Percentiles rank a stretch among this genome's conserved stretches.
These are phyloP conservation scores for Ceriops decandra DNA, from an alignment of 345 rosid species.

Conservation along the genomic window DNA sequence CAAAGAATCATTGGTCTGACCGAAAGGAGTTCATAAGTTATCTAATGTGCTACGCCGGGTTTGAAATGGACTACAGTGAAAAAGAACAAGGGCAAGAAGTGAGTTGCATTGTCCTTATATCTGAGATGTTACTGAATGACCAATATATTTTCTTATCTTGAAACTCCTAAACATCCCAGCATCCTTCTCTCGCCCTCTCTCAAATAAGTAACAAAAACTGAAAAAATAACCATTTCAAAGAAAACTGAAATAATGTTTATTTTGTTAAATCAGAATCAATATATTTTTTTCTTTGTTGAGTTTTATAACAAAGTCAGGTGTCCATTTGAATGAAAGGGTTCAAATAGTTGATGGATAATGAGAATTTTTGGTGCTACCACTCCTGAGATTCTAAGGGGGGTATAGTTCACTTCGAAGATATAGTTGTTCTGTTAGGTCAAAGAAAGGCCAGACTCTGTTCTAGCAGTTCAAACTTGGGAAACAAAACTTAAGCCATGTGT, in stretches of 20 bases:
- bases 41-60: constrained; percentile 63
- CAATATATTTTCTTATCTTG: neutral
- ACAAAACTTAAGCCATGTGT: constrained; percentile 61
- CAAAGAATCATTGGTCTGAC: constrained; percentile 57
- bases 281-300: neutral
- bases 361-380: neutral
- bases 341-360: neutral
- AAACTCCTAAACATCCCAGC: no score
- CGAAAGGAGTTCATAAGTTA: constrained; percentile 50
- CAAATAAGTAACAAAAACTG: no score
- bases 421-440: constrained; percentile 36
- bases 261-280: neutral
- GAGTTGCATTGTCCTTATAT: constrained; percentile 28
- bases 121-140: neutral
- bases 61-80: constrained; percentile 76
- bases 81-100: constrained; percentile 49
- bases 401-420: constrained; percentile 12
- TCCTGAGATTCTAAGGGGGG: neutral
- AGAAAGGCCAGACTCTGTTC: constrained; percentile 31
- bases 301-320: neutral
- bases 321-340: neutral
- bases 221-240: no score
- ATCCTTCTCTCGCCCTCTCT: no score
- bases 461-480: constrained; percentile 49
- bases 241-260: neutral